phyloP scores from a whole-genome alignment of 1,284 basidiomycete genomes.

The Microbotryum intermedium region DNA sequence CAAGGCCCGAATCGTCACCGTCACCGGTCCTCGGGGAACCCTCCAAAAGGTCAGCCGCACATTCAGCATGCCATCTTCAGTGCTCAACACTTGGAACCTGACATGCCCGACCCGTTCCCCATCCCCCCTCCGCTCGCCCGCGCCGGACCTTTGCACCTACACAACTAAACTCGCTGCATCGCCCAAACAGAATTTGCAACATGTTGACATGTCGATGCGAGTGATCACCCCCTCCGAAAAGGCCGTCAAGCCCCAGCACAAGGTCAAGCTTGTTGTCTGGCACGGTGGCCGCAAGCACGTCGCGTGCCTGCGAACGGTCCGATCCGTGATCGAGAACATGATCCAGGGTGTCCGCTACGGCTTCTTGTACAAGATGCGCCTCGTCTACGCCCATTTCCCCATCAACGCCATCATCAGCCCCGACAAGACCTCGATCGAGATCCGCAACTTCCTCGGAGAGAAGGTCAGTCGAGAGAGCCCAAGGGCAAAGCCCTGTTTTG shows the following conservation, averaged over 20 bases:
- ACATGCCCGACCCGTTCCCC: too few relatives aligned
- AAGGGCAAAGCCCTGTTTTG: too few relatives aligned
- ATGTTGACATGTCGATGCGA: constrained; percentile 94
- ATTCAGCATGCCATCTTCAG: too few relatives aligned
- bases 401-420: constrained; percentile 98
- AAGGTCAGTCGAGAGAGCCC: too few relatives aligned
- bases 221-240: constrained; percentile 54
- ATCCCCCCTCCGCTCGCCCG: not conserved
- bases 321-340: constrained; percentile 93
- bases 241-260: constrained; percentile 46
- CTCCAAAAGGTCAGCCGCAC: constrained; percentile 55
- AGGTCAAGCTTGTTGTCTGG: constrained; percentile 92
- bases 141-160: not conserved
- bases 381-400: constrained; percentile 99
- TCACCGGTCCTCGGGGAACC: constrained; percentile 80
- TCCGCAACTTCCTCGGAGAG: constrained; percentile 77
- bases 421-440: constrained; percentile 70
- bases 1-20: constrained; percentile 81
- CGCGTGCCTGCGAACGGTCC: constrained; percentile 93
- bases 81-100: not conserved
- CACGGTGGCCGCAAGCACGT: constrained; percentile 98
- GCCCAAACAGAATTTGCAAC: constrained; percentile 57
- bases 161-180: not conserved
- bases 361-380: constrained; percentile 97
- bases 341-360: constrained; percentile 96